phyloP scores from a whole-genome alignment of 495 filamentous ascomycete species.

The Daldinia caldariorum region DNA sequence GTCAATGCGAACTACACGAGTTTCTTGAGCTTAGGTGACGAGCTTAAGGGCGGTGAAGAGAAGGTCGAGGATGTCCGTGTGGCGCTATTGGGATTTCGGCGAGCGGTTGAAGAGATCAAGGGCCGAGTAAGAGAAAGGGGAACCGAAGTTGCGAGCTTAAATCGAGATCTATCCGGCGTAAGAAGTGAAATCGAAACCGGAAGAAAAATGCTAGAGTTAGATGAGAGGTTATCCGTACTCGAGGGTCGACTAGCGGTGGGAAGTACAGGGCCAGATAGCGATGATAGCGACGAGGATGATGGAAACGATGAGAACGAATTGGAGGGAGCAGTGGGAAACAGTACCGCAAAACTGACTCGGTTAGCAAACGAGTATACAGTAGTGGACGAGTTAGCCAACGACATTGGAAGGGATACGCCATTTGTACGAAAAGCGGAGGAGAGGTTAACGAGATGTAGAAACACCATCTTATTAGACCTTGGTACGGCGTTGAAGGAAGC shows the following conservation, averaged over 20 bases:
- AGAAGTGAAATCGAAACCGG: constrained; percentile 62
- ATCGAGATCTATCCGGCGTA: constrained; percentile 53
- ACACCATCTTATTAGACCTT: constrained; percentile 86
- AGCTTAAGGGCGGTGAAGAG: constrained; percentile 87
- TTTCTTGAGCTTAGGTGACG: constrained; percentile 83
- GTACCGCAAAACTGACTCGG: constrained; percentile 54
- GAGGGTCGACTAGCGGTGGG: constrained; percentile 70
- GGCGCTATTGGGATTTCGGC: constrained; percentile 81
- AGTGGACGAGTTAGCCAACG: constrained; percentile 52
- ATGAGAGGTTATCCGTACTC: constrained; percentile 74
- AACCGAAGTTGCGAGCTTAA: constrained; percentile 54
- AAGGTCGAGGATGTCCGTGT: constrained; percentile 91
- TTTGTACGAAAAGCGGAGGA: constrained; percentile 65
- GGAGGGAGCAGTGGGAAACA: constrained; percentile 49
- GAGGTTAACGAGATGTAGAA: constrained; percentile 61
- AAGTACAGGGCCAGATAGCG: constrained; percentile 48
- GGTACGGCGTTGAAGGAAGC: constrained; percentile 80
- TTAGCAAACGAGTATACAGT: constrained; percentile 57
- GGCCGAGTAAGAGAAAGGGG: constrained; percentile 59
- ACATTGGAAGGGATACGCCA: constrained; percentile 54
- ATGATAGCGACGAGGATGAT: constrained; percentile 48
- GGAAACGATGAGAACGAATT: constrained; percentile 49
- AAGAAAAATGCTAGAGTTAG: constrained; percentile 74
- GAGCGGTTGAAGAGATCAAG: constrained; percentile 72
- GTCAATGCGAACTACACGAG: constrained; percentile 94